Conservation (phyloP, 495 filamentous ascomycete genomes). For the Annulohypoxylon bovei region DNA sequence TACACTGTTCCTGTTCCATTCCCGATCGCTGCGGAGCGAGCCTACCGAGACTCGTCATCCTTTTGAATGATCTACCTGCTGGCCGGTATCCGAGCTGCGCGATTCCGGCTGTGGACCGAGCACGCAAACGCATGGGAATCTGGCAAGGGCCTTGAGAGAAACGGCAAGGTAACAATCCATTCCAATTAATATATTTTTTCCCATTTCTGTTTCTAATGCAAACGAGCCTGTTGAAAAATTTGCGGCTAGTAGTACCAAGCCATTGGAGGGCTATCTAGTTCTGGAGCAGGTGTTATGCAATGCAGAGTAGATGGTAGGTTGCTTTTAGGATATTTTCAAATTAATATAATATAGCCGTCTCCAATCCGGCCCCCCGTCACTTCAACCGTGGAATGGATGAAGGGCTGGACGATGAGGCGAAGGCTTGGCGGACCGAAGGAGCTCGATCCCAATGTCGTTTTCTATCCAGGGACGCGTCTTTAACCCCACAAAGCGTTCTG, state of each 20-base stretch:
- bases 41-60: slow-evolving; percentile 41
- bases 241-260: slow-evolving; percentile 9
- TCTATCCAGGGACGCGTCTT: slow-evolving; percentile 23
- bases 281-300: slow-evolving; percentile 37
- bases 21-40: slow-evolving; percentile 23
- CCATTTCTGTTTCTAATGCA: slow-evolving; percentile 9
- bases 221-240: slow-evolving; percentile 15
- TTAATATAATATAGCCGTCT: slow-evolving; percentile 40
- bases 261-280: slow-evolving; percentile 20
- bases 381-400: slow-evolving; percentile 33
- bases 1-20: slow-evolving; percentile 1
- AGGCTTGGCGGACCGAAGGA: slow-evolving; percentile 38
- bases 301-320: slow-evolving; percentile 43
- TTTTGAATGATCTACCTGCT: slow-evolving; percentile 29
- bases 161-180: slow-evolving; percentile 45
- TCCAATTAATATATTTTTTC: slow-evolving; percentile 42
- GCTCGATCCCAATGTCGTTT: slow-evolving; percentile 25
- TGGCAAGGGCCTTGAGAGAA: slow-evolving; percentile 42
- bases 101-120: slow-evolving; percentile 34
- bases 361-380: slow-evolving; percentile 20
- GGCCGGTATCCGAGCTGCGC: slow-evolving; percentile 18
- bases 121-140: slow-evolving; percentile 29
- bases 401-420: slow-evolving; percentile 40
- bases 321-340: slow-evolving; percentile 49
- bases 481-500: slow-evolving; percentile 27